A percentile compares a stretch with the other conserved stretches of the same genome.
Conservation (phyloP, 1,139 yeast species). For the Torulaspora pretoriensis region DNA sequence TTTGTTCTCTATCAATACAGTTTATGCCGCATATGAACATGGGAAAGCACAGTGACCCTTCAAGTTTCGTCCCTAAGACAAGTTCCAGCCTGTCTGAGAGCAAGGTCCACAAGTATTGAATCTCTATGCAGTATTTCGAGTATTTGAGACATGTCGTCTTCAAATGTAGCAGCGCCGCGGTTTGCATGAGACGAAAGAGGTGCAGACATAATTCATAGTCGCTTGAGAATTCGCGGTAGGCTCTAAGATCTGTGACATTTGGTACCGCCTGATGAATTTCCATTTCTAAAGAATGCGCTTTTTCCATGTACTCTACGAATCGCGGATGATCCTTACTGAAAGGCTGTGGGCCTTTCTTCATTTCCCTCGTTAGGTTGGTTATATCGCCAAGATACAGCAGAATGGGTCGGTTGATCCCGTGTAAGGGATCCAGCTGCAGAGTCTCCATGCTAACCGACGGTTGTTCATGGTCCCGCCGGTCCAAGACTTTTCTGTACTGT, state of each 20-base stretch:
- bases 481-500: slow-evolving; percentile 55
- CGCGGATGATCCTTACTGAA: slow-evolving; percentile 21
- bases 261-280: slow-evolving; percentile 16
- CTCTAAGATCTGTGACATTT: slow-evolving; percentile 15
- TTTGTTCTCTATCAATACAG: slow-evolving; percentile 48
- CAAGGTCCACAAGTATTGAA: slow-evolving; percentile 56
- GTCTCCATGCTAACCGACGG: slow-evolving; percentile 19
- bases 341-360: slow-evolving; percentile 33
- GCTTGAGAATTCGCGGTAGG: slow-evolving; percentile 13
- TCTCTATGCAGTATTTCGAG: slow-evolving; percentile 44
- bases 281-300: slow-evolving; percentile 14
- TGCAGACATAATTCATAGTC: slow-evolving; percentile 56
- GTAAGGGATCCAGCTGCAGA: slow-evolving; percentile 54
- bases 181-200: slow-evolving; percentile 66
- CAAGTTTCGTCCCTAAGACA: slow-evolving; percentile 62
- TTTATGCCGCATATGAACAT: slow-evolving; percentile 73
- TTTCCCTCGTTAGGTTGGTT: slow-evolving; percentile 54
- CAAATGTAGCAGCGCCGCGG: slow-evolving; percentile 64
- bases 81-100: slow-evolving; percentile 56
- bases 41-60: slow-evolving; percentile 71
- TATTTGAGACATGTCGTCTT: slow-evolving; percentile 55
- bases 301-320: slow-evolving; percentile 12
- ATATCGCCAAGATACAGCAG: slow-evolving; percentile 66
- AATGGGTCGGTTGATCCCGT: slow-evolving; percentile 68
- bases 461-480: slow-evolving; percentile 21